A percentile compares a stretch with the other conserved stretches of the same genome.
Evolutionary conservation across 257 asterid genomes (phyloP).

Genomic region (Solanum pinnatisectum): DNA sequence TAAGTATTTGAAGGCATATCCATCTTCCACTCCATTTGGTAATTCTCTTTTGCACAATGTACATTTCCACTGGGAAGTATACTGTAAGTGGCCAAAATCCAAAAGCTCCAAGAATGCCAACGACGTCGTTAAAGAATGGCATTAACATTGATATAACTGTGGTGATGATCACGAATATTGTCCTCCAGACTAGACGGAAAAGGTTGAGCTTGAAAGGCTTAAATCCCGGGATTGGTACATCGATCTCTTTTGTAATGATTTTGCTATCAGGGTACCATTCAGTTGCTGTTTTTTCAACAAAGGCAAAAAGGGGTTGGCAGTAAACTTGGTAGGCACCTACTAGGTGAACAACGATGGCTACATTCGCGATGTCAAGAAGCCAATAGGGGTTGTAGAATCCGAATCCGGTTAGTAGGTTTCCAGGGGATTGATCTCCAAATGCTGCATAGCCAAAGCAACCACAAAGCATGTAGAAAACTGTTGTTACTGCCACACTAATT

Average conservation of each 20-base stretch:
- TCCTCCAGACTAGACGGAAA: slow-evolving; percentile 19
- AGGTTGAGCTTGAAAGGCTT: slow-evolving; percentile 10
- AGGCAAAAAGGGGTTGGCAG: slow-evolving; percentile 27
- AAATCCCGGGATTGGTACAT: not conserved
- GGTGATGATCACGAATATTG: slow-evolving; percentile 9
- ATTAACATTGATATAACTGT: slow-evolving; percentile 18
- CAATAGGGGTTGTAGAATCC: slow-evolving; percentile 26
- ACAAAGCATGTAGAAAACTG: slow-evolving; percentile 23
- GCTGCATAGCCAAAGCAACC: slow-evolving; percentile 26
- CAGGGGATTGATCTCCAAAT: slow-evolving; percentile 16
- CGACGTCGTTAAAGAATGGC: slow-evolving; percentile 26
- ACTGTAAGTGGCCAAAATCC: slow-evolving; percentile 27
- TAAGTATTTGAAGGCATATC: slow-evolving; percentile 9
- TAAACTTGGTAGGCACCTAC: slow-evolving; percentile 25
- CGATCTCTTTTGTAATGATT: slow-evolving; percentile 11
- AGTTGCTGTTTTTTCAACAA: slow-evolving; percentile 9
- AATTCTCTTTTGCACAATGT: slow-evolving; percentile 16
- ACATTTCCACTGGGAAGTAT: slow-evolving; percentile 23
- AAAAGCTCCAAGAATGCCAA: slow-evolving; percentile 17
- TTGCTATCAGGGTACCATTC: slow-evolving; percentile 5
- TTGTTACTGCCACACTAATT: slow-evolving; percentile 10
- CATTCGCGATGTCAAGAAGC: slow-evolving; percentile 22
- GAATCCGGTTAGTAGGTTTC: slow-evolving; percentile 18
- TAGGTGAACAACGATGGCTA: slow-evolving; percentile 21
- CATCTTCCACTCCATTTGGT: slow-evolving; percentile 16